Conservation (phyloP, 768 basidiomycete species). For the Agaricus sinodeliciosus region DNA sequence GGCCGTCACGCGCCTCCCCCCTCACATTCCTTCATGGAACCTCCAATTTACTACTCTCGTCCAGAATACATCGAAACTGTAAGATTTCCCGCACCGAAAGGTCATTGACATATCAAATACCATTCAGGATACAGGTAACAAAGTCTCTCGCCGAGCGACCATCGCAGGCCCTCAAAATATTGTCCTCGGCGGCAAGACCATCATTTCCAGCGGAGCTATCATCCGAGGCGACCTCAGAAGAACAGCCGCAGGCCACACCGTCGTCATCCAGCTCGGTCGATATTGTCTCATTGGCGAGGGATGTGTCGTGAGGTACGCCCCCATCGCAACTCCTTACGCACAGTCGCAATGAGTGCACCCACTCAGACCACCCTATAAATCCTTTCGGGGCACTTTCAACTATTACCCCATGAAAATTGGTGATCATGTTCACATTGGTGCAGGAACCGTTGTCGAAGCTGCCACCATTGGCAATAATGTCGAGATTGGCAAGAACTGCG, state of each 20-base stretch:
- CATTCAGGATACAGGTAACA: slow-evolving; percentile 87
- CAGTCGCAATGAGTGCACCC: background rate
- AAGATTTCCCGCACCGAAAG: slow-evolving; percentile 13
- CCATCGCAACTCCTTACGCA: background rate
- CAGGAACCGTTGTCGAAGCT: slow-evolving; percentile 86
- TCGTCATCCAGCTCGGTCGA: slow-evolving; percentile 87
- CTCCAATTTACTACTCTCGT: slow-evolving; percentile 73
- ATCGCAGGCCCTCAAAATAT: slow-evolving; percentile 96
- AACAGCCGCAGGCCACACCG: slow-evolving; percentile 86
- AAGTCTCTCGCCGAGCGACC: slow-evolving; percentile 86
- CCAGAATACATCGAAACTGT: slow-evolving; percentile 89
- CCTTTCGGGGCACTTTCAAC: slow-evolving; percentile 87
- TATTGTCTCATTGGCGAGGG: slow-evolving; percentile 91
- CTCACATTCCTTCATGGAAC: slow-evolving; percentile 43
- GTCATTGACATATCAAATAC: background rate
- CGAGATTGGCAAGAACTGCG: slow-evolving; percentile 91
- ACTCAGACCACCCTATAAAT: slow-evolving; percentile 77
- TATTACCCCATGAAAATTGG: slow-evolving; percentile 98
- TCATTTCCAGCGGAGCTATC: slow-evolving; percentile 85
- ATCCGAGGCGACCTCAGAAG: slow-evolving; percentile 91
- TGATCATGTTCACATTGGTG: slow-evolving; percentile 91
- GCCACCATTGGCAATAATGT: slow-evolving; percentile 92
- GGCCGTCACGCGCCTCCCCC: slow-evolving; percentile 1
- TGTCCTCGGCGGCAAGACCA: slow-evolving; percentile 94
- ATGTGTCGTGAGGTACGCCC: slow-evolving; percentile 70